phyloP scores from a whole-genome alignment of 2,329 filamentous ascomycete species.

The Diplodia scrobiculata region DNA sequence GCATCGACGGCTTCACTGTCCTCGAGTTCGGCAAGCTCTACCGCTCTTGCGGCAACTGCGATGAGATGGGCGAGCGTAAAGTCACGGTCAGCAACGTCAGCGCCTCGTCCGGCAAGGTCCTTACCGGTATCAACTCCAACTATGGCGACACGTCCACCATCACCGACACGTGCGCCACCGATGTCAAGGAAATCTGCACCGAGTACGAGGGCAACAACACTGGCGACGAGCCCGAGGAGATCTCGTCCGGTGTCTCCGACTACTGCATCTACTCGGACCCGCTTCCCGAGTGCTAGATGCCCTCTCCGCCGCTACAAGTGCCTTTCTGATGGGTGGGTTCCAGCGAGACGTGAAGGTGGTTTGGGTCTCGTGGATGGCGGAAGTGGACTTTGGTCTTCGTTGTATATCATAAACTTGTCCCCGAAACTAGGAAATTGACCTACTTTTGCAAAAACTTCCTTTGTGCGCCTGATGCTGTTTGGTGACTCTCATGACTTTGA shows the following conservation, averaged over 20 bases:
- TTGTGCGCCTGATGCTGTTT: no score
- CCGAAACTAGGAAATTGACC: slow-evolving; percentile 10
- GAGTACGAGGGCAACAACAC: slow-evolving; percentile 42
- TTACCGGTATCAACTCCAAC: slow-evolving; percentile 57
- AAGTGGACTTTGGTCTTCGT: slow-evolving; percentile 10
- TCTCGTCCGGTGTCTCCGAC: slow-evolving; percentile 38
- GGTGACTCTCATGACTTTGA: no score
- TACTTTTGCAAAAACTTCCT: not conserved
- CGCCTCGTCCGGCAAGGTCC: slow-evolving; percentile 48
- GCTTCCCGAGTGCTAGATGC: slow-evolving; percentile 28
- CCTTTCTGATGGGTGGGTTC: not conserved
- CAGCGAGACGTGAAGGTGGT: slow-evolving; percentile 13
- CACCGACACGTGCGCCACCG: slow-evolving; percentile 34
- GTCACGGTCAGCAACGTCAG: slow-evolving; percentile 51
- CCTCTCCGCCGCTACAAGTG: not conserved
- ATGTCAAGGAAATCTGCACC: slow-evolving; percentile 42
- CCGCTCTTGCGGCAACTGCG: slow-evolving; percentile 52
- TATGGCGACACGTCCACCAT: slow-evolving; percentile 48
- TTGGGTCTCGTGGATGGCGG: slow-evolving; percentile 6
- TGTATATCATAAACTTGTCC: slow-evolving; percentile 24
- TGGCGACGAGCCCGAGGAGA: slow-evolving; percentile 41
- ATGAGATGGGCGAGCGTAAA: slow-evolving; percentile 52
- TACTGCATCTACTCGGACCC: slow-evolving; percentile 38
- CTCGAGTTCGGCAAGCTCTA: slow-evolving; percentile 49
- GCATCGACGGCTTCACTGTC: slow-evolving; percentile 43